Percentiles rank a stretch among this genome's conserved stretches.
These are phyloP conservation scores for Magnolia changhungtana DNA, from an alignment of 164 flowering plant species.

Conservation along the genomic window DNA sequence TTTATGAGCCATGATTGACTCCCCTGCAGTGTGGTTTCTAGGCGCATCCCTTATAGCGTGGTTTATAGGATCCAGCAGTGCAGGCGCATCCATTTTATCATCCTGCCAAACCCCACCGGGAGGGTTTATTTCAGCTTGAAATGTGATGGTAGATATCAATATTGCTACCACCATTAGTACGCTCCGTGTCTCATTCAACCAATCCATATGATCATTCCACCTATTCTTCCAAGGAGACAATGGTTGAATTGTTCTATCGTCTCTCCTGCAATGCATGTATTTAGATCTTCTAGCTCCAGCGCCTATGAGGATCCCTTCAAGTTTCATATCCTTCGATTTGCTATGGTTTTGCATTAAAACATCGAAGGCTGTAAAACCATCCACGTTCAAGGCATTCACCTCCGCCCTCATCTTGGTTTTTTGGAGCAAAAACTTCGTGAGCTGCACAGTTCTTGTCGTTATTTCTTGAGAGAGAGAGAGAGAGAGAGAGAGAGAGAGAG, in stretches of 20 bases:
- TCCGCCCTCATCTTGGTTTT: not conserved
- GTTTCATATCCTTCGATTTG: not conserved
- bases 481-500: too few species aligned
- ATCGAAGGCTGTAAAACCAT: not conserved
- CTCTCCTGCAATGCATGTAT: not conserved
- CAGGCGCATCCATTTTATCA: not conserved
- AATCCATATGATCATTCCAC: not conserved
- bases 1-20: not conserved
- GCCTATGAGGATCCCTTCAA: not conserved
- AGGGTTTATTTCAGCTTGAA: conserved; percentile 6
- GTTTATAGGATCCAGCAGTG: too few species aligned
- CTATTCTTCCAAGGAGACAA: not conserved
- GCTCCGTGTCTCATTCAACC: not conserved
- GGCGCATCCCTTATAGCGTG: too few species aligned
- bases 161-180: not conserved
- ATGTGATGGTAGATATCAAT: not conserved
- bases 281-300: not conserved
- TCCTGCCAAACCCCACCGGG: conserved; percentile 5
- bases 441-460: not conserved
- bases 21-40: not conserved
- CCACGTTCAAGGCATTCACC: not conserved
- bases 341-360: not conserved
- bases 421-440: not conserved
- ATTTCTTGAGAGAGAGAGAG: too few species aligned
- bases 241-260: not conserved